Evolutionary conservation across 768 basidiomycete genomes (phyloP).

Genomic region (Trametes cingulata): DNA sequence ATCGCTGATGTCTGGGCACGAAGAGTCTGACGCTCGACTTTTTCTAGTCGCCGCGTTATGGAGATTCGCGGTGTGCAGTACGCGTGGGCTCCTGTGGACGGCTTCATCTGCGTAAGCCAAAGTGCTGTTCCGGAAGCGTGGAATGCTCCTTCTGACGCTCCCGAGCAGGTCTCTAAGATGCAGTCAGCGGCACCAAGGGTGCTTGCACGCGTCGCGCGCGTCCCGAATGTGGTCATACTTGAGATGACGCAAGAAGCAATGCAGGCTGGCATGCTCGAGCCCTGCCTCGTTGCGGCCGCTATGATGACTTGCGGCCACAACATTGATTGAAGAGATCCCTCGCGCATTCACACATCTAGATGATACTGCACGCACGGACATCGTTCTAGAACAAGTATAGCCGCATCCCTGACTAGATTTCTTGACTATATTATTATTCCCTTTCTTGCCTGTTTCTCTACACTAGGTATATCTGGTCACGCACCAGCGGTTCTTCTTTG

Average conservation of each 20-base stretch:
- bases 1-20: background rate
- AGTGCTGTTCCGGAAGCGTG: background rate
- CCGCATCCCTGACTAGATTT: background rate
- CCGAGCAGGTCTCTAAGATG: conserved; percentile 47
- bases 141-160: conserved; percentile 2
- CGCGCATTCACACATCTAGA: background rate
- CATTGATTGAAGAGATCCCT: conserved; percentile 48
- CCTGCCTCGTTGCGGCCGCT: conserved; percentile 50
- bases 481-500: too few relatives aligned
- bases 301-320: conserved; percentile 62
- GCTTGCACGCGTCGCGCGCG: conserved; percentile 52
- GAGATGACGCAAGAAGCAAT: conserved; percentile 59
- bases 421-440: background rate
- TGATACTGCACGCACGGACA: background rate
- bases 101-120: conserved; percentile 51
- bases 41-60: conserved; percentile 45
- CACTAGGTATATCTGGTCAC: background rate
- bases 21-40: background rate
- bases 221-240: conserved; percentile 46
- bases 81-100: conserved; percentile 56
- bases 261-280: conserved; percentile 54
- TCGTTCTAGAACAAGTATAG: background rate
- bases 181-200: conserved; percentile 35
- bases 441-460: background rate
- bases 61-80: conserved; percentile 50